Conservation (phyloP, 2,329 filamentous ascomycete species). For the Fusarium mexicanum region DNA sequence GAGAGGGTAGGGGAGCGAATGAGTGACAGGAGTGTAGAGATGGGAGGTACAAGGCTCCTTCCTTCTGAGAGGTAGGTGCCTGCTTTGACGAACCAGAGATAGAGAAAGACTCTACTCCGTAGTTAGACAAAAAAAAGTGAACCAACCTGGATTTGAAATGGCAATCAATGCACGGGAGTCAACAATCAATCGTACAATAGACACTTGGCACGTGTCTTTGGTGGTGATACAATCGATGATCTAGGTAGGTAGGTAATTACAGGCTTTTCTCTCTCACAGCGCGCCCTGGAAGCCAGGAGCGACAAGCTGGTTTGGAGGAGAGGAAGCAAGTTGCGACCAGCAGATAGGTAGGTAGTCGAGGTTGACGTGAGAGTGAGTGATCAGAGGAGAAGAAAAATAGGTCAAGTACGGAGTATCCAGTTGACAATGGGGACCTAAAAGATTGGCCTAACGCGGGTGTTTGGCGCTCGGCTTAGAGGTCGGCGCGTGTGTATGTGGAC, state of each 20-base stretch:
- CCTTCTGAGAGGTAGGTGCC: neutral
- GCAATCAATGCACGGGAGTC: neutral
- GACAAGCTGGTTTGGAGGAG: conserved; percentile 40
- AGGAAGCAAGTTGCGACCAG: conserved; percentile 24
- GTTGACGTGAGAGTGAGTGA: neutral
- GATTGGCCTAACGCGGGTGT: conserved; percentile 36
- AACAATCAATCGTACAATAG: conserved; percentile 34
- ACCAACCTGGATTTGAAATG: conserved; percentile 38
- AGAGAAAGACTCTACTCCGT: neutral
- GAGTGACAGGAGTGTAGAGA: conserved; percentile 12
- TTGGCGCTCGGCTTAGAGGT: conserved; percentile 33
- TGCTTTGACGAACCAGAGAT: conserved; percentile 8
- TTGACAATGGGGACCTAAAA: conserved; percentile 23
- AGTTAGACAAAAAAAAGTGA: conserved; percentile 31
- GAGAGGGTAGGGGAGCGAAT: conserved; percentile 16
- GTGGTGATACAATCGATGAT: conserved; percentile 26
- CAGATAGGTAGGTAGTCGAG: neutral
- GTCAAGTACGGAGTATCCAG: neutral
- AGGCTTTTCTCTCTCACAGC: conserved; percentile 41
- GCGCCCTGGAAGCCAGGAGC: conserved; percentile 43
- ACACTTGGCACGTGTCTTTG: conserved; percentile 18
- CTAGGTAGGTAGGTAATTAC: neutral
- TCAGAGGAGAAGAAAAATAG: neutral
- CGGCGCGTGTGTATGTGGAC: conserved; percentile 37
- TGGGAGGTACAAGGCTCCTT: conserved; percentile 8